Evolutionary conservation across 2,329 filamentous ascomycete genomes (phyloP).

Genomic region (Trichoderma hamatum): DNA sequence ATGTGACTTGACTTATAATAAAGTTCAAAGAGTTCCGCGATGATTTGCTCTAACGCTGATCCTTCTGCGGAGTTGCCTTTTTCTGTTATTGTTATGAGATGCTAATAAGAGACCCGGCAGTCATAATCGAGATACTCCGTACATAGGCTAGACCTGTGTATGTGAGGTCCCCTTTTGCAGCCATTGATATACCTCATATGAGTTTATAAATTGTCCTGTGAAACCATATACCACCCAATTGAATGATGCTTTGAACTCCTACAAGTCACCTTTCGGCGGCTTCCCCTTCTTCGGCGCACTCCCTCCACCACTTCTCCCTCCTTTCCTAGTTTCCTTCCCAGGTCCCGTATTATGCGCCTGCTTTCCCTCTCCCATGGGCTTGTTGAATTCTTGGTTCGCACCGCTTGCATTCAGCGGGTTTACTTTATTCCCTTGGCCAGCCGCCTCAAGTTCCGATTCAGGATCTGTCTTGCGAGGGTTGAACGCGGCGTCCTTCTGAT

Average conservation of each 20-base stretch:
- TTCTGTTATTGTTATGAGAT: not conserved
- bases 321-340: constrained; percentile 41
- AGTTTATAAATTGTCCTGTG: not conserved
- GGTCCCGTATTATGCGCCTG: constrained; percentile 39
- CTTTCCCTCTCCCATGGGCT: constrained; percentile 43
- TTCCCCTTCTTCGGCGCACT: constrained; percentile 40
- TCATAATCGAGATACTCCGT: not conserved
- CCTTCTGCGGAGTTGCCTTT: not conserved
- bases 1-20: not conserved
- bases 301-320: constrained; percentile 40
- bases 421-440: constrained; percentile 39
- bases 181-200: not conserved
- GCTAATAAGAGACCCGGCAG: not conserved
- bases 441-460: constrained; percentile 56
- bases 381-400: constrained; percentile 50
- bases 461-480: constrained; percentile 69
- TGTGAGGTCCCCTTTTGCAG: not conserved
- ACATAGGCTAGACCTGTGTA: not conserved
- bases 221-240: not conserved
- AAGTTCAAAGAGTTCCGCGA: not conserved
- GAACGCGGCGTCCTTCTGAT: constrained; percentile 66
- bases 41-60: not conserved
- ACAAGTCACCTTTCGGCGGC: not conserved
- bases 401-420: constrained; percentile 48
- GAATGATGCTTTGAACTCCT: not conserved